A percentile compares a stretch with the other conserved stretches of the same genome.
Conservation (phyloP, 2,329 filamentous ascomycete species). For the Madurella fahalii region DNA sequence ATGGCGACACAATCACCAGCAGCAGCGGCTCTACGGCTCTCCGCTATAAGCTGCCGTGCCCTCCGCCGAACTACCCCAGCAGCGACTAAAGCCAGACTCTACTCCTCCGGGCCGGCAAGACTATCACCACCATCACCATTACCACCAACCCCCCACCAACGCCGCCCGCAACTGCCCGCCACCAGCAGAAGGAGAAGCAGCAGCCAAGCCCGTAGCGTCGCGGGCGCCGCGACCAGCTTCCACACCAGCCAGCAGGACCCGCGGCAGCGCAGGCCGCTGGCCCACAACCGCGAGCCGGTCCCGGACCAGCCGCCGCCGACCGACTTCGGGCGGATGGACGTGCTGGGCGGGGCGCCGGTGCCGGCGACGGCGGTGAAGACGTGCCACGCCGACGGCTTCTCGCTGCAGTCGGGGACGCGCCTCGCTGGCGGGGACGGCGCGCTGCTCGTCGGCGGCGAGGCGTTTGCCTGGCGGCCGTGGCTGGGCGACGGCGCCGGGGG, state of each 20-base stretch:
- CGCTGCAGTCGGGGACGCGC: constrained; percentile 74
- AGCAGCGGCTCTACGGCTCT: constrained; percentile 2
- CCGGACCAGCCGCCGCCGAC: constrained; percentile 39
- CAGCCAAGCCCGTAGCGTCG: no score
- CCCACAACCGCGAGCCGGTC: constrained; percentile 26
- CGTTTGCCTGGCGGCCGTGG: constrained; percentile 84
- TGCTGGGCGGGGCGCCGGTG: constrained; percentile 68
- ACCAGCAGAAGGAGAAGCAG: constrained; percentile 2
- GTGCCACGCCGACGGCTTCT: constrained; percentile 78
- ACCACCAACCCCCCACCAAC: neutral
- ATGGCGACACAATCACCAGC: constrained; percentile 8
- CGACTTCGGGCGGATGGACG: constrained; percentile 72
- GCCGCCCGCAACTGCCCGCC: constrained; percentile 9
- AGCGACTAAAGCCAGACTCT: neutral
- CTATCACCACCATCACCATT: neutral
- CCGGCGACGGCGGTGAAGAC: constrained; percentile 82
- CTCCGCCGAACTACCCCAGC: neutral
- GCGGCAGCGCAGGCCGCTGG: constrained; percentile 1
- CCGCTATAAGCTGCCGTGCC: neutral
- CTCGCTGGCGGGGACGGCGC: constrained; percentile 67
- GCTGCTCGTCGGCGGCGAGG: constrained; percentile 79
- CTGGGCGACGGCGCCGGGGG: constrained; percentile 37
- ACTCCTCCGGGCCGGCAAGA: neutral
- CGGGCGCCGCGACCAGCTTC: neutral
- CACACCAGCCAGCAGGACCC: constrained; percentile 9